A percentile compares a stretch with the other conserved stretches of the same genome.
These are phyloP conservation scores for Arthonia radiata DNA, from an alignment of 495 filamentous ascomycete genomes.

Conservation along the genomic window DNA sequence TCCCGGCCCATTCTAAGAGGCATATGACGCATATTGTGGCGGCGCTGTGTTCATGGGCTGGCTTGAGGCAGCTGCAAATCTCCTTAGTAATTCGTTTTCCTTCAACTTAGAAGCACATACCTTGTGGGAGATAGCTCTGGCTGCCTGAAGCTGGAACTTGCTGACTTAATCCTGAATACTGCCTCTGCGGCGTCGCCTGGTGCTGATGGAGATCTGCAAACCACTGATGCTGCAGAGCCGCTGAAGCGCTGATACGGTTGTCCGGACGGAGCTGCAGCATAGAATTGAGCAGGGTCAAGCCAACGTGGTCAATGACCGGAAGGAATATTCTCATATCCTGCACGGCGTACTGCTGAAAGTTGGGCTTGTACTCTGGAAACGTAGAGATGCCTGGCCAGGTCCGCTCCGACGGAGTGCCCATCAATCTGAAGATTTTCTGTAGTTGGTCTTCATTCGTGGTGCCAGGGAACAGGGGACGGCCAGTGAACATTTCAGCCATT, in stretches of 20 bases:
- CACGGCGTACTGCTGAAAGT: constrained; percentile 85
- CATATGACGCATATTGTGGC: too few relatives aligned
- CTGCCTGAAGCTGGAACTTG: too few relatives aligned
- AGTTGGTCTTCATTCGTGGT: constrained; percentile 94
- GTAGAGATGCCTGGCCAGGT: constrained; percentile 78
- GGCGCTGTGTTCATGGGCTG: too few relatives aligned
- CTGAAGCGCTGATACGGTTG: constrained; percentile 61
- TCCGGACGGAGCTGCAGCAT: constrained; percentile 92
- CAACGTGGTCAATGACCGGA: constrained; percentile 66
- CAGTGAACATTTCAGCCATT: constrained; percentile 97
- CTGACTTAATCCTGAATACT: too few relatives aligned
- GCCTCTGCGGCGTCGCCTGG: constrained; percentile 24
- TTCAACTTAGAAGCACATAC: too few relatives aligned
- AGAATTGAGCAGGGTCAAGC: constrained; percentile 59
- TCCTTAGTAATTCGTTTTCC: too few relatives aligned
- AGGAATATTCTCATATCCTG: constrained; percentile 67
- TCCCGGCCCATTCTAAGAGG: too few relatives aligned
- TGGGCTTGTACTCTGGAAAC: constrained; percentile 85
- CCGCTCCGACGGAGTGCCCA: constrained; percentile 82
- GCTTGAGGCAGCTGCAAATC: too few relatives aligned
- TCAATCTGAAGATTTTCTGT: constrained; percentile 84
- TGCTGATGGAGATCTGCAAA: constrained; percentile 38
- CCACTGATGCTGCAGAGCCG: constrained; percentile 76
- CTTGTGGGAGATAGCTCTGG: too few relatives aligned
- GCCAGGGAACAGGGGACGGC: constrained; percentile 75